A percentile compares a stretch with the other conserved stretches of the same genome.
phyloP scores from a whole-genome alignment of 768 basidiomycete genomes.

The Xerocomus spinulosus region DNA sequence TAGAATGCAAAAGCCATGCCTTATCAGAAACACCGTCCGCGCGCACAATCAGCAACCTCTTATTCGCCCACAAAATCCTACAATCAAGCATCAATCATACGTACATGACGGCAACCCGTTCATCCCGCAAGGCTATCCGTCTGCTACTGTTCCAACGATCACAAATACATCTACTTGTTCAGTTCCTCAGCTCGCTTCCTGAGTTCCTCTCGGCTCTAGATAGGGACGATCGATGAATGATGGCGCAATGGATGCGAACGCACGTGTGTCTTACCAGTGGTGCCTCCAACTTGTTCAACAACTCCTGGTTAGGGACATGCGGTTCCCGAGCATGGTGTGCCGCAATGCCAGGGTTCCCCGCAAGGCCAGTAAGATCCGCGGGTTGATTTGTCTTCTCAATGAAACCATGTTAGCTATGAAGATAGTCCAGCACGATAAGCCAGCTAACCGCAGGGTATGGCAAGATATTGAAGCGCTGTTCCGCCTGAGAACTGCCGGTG shows the following conservation, averaged over 20 bases:
- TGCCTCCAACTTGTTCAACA: slow-evolving; percentile 41
- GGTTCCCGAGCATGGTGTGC: slow-evolving; percentile 52
- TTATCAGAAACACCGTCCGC: no score
- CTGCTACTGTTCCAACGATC: no score
- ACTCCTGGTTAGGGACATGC: slow-evolving; percentile 42
- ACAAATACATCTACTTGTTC: slow-evolving; percentile 41
- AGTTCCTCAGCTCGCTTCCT: slow-evolving; percentile 42
- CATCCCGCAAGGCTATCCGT: neutral
- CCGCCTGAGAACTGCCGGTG: slow-evolving; percentile 11
- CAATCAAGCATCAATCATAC: no score
- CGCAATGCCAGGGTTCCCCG: slow-evolving; percentile 35
- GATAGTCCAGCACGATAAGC: neutral
- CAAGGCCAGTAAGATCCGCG: slow-evolving; percentile 42
- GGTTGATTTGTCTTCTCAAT: slow-evolving; percentile 58
- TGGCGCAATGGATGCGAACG: neutral
- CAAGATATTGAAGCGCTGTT: slow-evolving; percentile 47
- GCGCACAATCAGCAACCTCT: no score
- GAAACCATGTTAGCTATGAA: neutral
- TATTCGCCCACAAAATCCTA: neutral
- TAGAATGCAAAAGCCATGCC: no score
- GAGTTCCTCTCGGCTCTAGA: slow-evolving; percentile 50
- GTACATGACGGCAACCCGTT: no score
- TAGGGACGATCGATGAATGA: neutral
- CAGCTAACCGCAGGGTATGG: slow-evolving; percentile 58
- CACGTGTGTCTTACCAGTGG: slow-evolving; percentile 38